These are phyloP conservation scores for Pythium folliculosum DNA, from an alignment of 352 stramenopile species.

Conservation along the genomic window DNA sequence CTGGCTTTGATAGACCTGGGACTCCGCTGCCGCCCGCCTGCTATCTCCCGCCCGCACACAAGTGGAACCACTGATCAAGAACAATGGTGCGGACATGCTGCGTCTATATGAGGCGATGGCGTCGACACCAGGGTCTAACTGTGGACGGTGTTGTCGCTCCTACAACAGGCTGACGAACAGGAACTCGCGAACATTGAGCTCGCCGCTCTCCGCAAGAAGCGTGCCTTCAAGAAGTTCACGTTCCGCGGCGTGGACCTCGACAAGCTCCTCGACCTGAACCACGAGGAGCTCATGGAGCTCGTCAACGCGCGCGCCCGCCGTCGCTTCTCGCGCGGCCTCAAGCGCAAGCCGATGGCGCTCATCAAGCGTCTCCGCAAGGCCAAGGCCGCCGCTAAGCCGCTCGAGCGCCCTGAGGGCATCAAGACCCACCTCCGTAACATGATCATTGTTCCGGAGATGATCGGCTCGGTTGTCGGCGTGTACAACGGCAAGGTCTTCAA, in stretches of 20 bases:
- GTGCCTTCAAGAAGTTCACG: slow-evolving; percentile 99
- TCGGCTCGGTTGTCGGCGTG: slow-evolving; percentile 98
- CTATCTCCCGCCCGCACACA: too few species aligned
- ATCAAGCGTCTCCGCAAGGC: slow-evolving; percentile 99
- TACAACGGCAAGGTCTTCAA: slow-evolving; percentile 99
- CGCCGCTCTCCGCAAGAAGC: slow-evolving; percentile 98
- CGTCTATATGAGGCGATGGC: not conserved
- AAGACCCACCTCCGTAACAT: slow-evolving; percentile 99
- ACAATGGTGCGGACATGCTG: slow-evolving; percentile 28
- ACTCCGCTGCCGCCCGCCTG: too few species aligned
- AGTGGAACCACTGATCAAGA: slow-evolving; percentile 34
- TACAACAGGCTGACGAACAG: slow-evolving; percentile 45
- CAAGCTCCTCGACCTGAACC: slow-evolving; percentile 98
- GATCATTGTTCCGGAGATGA: slow-evolving; percentile 99
- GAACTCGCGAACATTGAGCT: slow-evolving; percentile 85
- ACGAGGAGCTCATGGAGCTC: slow-evolving; percentile 99
- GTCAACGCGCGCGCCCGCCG: slow-evolving; percentile 95
- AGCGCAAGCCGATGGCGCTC: slow-evolving; percentile 99
- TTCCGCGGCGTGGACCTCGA: slow-evolving; percentile 99
- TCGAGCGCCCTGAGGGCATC: slow-evolving; percentile 98
- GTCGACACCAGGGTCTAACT: not conserved
- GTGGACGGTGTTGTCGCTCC: not conserved
- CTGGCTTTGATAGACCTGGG: too few species aligned
- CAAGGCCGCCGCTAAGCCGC: slow-evolving; percentile 96
- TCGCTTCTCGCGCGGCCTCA: slow-evolving; percentile 98